These are phyloP conservation scores for Mycena galericulata DNA, from an alignment of 768 basidiomycete genomes.

Conservation along the genomic window DNA sequence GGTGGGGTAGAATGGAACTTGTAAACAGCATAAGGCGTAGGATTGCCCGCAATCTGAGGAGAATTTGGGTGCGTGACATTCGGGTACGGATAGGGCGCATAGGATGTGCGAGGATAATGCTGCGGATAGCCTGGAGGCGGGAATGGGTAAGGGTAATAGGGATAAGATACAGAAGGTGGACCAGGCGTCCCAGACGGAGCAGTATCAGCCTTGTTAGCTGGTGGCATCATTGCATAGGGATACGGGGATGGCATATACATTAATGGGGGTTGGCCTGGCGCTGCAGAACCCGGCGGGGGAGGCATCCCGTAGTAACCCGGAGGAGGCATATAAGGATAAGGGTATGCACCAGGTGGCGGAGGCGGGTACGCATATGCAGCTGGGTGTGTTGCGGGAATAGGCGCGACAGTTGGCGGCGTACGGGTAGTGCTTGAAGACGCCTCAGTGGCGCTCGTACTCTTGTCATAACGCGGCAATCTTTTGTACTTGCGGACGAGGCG, in stretches of 20 bases:
- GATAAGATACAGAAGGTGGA: conserved; percentile 34
- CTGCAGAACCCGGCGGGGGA: conserved; percentile 24
- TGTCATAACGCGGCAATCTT: conserved; percentile 20
- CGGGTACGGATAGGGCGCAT: conserved; percentile 1
- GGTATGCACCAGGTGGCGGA: conserved; percentile 39
- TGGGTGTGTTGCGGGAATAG: neutral
- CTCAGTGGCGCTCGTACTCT: neutral
- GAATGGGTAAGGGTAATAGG: conserved; percentile 38
- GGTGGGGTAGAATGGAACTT: neutral
- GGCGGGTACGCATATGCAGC: conserved; percentile 30
- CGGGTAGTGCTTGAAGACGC: conserved; percentile 1
- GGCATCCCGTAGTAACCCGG: conserved; percentile 46
- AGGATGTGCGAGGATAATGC: neutral
- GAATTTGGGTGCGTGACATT: neutral
- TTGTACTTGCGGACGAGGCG: conserved; percentile 22
- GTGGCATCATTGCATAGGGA: conserved; percentile 27
- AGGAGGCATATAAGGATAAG: conserved; percentile 51
- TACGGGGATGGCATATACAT: conserved; percentile 29
- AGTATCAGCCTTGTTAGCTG: neutral
- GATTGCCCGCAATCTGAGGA: neutral
- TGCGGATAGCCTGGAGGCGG: conserved; percentile 22
- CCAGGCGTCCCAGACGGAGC: neutral
- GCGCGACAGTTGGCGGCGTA: neutral
- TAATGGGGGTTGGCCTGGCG: conserved; percentile 20
- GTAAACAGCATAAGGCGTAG: conserved; percentile 18